Percentiles rank a stretch among this genome's conserved stretches.
These are phyloP conservation scores for Berberis thunbergii DNA, from an alignment of 164 flowering plant species.

Conservation along the genomic window DNA sequence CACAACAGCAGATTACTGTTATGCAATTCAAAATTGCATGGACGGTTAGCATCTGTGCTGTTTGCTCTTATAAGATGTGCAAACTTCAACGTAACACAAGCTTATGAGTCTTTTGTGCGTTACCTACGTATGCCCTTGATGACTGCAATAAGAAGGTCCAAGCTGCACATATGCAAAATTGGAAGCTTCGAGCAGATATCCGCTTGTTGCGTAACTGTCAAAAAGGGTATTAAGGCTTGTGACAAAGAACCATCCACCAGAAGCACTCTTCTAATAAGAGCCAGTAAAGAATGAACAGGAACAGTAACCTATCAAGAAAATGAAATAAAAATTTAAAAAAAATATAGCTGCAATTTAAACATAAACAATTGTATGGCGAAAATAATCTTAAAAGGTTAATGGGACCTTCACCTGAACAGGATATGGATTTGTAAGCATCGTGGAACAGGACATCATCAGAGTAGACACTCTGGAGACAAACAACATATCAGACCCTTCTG, in stretches of 20 bases:
- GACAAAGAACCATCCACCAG: constrained; percentile 68
- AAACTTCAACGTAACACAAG: no score
- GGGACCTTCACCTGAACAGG: constrained; percentile 51
- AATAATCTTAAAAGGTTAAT: no score
- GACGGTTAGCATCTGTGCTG: neutral
- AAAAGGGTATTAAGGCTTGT: constrained; percentile 26
- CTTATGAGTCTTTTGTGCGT: neutral
- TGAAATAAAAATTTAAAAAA: neutral
- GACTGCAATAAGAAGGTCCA: constrained; percentile 59
- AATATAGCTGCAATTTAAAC: no score
- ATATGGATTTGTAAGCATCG: constrained; percentile 61
- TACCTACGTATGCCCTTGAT: constrained; percentile 65
- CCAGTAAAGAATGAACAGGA: constrained; percentile 52
- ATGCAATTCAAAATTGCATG: neutral
- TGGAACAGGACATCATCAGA: constrained; percentile 47
- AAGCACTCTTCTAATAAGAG: constrained; percentile 66
- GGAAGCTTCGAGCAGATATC: constrained; percentile 67
- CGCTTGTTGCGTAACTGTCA: constrained; percentile 65
- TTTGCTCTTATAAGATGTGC: no score
- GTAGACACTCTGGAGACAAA: constrained; percentile 30
- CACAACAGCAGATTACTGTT: no score
- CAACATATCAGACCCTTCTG: constrained; percentile 31
- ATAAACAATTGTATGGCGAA: no score
- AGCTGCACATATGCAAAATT: constrained; percentile 41
- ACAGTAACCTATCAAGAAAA: constrained; percentile 45